Percentiles rank a stretch among this genome's conserved stretches.
Conservation (phyloP, 2,329 filamentous ascomycete species). For the Xylaria arbuscula region DNA sequence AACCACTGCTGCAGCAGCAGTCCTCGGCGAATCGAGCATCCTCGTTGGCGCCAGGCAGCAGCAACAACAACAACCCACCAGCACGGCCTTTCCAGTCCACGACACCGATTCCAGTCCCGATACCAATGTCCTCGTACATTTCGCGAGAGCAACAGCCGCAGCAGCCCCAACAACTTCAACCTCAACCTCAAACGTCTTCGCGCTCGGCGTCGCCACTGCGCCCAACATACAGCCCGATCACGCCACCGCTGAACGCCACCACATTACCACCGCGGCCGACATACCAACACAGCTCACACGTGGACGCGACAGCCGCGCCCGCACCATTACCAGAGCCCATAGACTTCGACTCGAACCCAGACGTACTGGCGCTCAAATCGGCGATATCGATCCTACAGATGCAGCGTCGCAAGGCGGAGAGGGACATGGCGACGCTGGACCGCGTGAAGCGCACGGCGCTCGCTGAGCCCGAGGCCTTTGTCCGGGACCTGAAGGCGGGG, state of each 20-base stretch:
- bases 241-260: constrained; percentile 59
- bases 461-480: constrained; percentile 76
- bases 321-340: constrained; percentile 63
- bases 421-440: constrained; percentile 78
- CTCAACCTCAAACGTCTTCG: constrained; percentile 21
- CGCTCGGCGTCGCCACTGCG: constrained; percentile 59
- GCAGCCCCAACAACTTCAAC: neutral
- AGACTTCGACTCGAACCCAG: constrained; percentile 75
- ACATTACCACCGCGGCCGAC: constrained; percentile 47
- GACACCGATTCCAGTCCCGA: constrained; percentile 39
- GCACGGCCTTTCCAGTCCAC: constrained; percentile 33
- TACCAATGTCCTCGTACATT: constrained; percentile 33
- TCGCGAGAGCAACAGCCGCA: constrained; percentile 21
- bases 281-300: constrained; percentile 45
- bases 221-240: constrained; percentile 67
- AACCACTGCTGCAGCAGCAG: constrained; percentile 19
- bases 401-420: constrained; percentile 80
- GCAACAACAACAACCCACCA: constrained; percentile 18
- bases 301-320: constrained; percentile 31
- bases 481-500: constrained; percentile 73
- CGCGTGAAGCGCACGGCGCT: constrained; percentile 77
- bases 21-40: constrained; percentile 12
- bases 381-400: constrained; percentile 89
- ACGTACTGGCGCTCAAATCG: constrained; percentile 86
- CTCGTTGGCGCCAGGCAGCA: constrained; percentile 15